These are phyloP conservation scores for Kalaharituber pfeilii DNA, from an alignment of 2,329 filamentous ascomycete species.

Conservation along the genomic window DNA sequence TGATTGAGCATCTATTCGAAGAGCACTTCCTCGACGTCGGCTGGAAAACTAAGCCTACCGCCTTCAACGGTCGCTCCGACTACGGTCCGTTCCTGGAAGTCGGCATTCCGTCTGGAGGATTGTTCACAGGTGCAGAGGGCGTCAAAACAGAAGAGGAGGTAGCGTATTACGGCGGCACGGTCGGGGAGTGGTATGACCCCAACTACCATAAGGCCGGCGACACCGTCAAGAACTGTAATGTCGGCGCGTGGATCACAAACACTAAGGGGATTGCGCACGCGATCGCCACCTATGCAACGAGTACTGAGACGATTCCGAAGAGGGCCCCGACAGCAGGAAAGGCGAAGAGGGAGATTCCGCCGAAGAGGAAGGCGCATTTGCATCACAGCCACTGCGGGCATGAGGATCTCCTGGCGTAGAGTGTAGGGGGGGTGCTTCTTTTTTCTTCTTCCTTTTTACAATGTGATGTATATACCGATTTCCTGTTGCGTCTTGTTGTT, in stretches of 20 bases:
- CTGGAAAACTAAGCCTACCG: slow-evolving; percentile 32
- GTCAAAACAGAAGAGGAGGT: slow-evolving; percentile 39
- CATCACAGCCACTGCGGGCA: neutral
- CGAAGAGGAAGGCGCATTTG: neutral
- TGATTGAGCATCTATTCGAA: slow-evolving; percentile 37
- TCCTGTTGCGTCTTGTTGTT: too few relatives aligned
- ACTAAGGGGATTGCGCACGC: slow-evolving; percentile 49
- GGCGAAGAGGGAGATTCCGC: slow-evolving; percentile 1
- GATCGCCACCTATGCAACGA: slow-evolving; percentile 50
- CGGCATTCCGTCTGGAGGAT: slow-evolving; percentile 40
- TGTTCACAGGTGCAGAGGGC: slow-evolving; percentile 43
- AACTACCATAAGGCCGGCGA: slow-evolving; percentile 41
- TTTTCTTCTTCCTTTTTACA: too few relatives aligned
- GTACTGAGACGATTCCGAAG: slow-evolving; percentile 48
- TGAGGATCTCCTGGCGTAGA: neutral
- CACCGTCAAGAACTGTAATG: slow-evolving; percentile 37
- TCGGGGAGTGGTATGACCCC: slow-evolving; percentile 34
- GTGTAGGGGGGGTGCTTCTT: neutral
- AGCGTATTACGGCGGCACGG: slow-evolving; percentile 37
- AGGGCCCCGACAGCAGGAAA: slow-evolving; percentile 25
- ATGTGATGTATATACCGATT: too few relatives aligned
- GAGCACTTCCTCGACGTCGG: slow-evolving; percentile 32
- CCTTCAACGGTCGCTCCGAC: slow-evolving; percentile 41
- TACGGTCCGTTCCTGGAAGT: slow-evolving; percentile 41
- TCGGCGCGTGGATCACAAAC: slow-evolving; percentile 38